These are phyloP conservation scores for Gossypioides kirkii DNA, from an alignment of 345 rosid species.

Conservation along the genomic window DNA sequence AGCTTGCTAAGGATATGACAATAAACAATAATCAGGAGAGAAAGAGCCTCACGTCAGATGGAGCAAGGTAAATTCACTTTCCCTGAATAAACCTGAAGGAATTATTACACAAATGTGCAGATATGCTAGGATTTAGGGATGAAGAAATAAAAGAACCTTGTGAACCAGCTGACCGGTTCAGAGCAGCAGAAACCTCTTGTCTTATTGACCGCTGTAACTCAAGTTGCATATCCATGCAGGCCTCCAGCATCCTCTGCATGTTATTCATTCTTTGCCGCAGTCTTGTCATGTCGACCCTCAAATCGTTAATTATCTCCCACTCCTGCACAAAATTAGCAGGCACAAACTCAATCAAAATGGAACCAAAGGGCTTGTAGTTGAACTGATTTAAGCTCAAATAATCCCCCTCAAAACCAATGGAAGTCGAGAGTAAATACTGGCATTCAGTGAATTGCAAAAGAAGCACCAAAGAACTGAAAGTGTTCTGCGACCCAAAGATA, in stretches of 20 bases:
- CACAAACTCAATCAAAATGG: neutral
- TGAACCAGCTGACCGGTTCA: constrained; percentile 54
- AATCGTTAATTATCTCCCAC: constrained; percentile 73
- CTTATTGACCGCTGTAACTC: constrained; percentile 88
- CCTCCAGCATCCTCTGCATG: constrained; percentile 87
- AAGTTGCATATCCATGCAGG: constrained; percentile 99
- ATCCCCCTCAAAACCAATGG: no score
- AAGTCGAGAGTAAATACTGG: no score
- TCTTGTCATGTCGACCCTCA: constrained; percentile 91
- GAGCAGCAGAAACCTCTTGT: constrained; percentile 87
- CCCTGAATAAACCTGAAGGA: neutral
- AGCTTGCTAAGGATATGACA: no score
- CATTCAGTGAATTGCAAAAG: neutral
- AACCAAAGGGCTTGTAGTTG: neutral
- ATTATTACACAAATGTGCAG: neutral
- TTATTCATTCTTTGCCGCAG: constrained; percentile 90
- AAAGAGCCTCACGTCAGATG: neutral
- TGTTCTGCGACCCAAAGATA: neutral
- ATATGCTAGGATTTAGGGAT: neutral
- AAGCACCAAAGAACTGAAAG: neutral
- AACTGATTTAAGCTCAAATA: neutral
- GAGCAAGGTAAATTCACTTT: neutral
- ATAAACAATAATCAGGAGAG: no score
- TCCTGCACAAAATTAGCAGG: constrained; percentile 45
- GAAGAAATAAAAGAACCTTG: constrained; percentile 40